Evolutionary conservation across 805 yeast species (phyloP), one percentile per base, ranked within the genome.

Genomic region (Teunomyces pallodes): DNA sequence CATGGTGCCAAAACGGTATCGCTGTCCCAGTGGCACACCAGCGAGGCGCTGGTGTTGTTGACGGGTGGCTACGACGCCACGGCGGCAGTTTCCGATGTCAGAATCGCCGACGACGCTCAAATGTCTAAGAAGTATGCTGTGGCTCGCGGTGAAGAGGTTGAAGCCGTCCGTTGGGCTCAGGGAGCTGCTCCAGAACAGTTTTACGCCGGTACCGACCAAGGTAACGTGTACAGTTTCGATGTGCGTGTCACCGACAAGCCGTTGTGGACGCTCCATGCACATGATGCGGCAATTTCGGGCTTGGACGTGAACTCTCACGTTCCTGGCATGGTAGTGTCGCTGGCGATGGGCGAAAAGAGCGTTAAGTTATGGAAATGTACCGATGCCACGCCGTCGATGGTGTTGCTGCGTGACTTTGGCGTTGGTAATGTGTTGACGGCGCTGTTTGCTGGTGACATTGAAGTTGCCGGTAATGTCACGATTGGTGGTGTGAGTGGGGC

Each of bases 221-320:
- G 99, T 64, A 83, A 83, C 59, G 81, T 94, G 24, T 89, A 89
- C 72, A 86, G 92, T 52, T 92, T 86, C 59, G 99, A 92, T 66
- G 86, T 89, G 40, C 82, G 96, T 65, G 72, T 70, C 44, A 80
- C 75, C 33, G 77, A 76, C 41, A 79, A 77, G 54, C 91, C 97
- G 14, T 59, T 92, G 29, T 94, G 99, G 99, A 89, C 96, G 2
- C 75, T 94, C 57, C 96, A 94, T 67, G 98, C 98, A 2, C 99
- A 94, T 65, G 98, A 94, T 69, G 81, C 96, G 2, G 97, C 96
- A 52, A 86, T 94, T 52, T 86, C 97, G 4, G 76, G 92, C 2
- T 77, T 94, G 56, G 86, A 85, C 55, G 77, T 84, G 32, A 91
- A 89, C 69, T 62, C 64, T 24, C 79, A 73, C 61, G 64, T 90